Percentiles rank a stretch among this genome's conserved stretches.
phyloP scores from a whole-genome alignment of 345 rosid species.

The Carallia brachiata region DNA sequence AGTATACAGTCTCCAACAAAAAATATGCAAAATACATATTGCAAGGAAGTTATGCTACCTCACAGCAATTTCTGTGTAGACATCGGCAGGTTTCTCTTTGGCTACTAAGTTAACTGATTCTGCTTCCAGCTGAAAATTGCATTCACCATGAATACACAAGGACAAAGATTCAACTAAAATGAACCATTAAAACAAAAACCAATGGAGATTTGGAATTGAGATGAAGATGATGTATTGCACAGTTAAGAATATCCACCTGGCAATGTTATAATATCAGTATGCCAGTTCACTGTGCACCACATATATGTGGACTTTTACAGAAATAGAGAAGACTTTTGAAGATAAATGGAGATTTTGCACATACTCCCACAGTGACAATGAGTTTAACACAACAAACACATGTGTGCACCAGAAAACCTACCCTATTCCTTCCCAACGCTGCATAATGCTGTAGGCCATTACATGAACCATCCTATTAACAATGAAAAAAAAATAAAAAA shows the following conservation, averaged over 20 bases:
- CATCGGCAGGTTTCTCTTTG: conserved; percentile 87
- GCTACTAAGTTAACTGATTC: conserved; percentile 92
- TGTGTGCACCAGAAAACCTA: conserved; percentile 37
- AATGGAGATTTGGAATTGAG: background rate
- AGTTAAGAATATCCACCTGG: too few species aligned
- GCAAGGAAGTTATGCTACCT: conserved; percentile 48
- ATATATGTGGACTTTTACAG: too few species aligned
- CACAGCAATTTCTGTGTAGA: conserved; percentile 85
- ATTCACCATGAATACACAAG: conserved; percentile 20
- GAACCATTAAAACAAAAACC: conserved; percentile 1
- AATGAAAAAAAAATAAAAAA: background rate
- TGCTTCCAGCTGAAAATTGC: conserved; percentile 70
- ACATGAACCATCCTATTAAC: conserved; percentile 90
- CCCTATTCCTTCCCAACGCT: conserved; percentile 94
- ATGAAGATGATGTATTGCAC: background rate
- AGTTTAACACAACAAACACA: background rate
- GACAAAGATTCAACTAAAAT: conserved; percentile 14
- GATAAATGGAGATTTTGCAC: too few species aligned
- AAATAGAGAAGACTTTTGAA: too few species aligned
- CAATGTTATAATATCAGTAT: too few species aligned
- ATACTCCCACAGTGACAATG: too few species aligned
- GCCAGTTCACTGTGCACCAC: too few species aligned
- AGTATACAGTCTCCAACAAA: background rate
- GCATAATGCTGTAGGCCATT: conserved; percentile 99
- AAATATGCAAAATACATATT: background rate